A percentile compares a stretch with the other conserved stretches of the same genome.
These are phyloP conservation scores for Aspergillus campestris DNA, from an alignment of 495 filamentous ascomycete species.

Conservation along the genomic window DNA sequence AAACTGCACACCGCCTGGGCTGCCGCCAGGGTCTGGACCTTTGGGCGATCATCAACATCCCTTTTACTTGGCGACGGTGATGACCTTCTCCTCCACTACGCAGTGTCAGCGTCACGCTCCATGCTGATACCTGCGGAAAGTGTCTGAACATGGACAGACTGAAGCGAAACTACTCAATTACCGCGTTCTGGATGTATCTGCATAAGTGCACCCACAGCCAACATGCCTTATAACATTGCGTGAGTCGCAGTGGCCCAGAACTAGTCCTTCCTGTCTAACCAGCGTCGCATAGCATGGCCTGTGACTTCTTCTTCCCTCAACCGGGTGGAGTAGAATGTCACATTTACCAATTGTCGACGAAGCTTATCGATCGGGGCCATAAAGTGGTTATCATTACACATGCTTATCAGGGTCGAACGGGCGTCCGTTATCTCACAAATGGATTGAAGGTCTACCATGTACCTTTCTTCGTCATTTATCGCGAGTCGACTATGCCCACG, in stretches of 20 bases:
- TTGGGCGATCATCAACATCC: conserved; percentile 7
- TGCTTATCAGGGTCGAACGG: conserved; percentile 84
- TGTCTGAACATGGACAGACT: conserved; percentile 10
- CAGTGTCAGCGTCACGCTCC: background rate
- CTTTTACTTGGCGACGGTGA: background rate
- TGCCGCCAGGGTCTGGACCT: conserved; percentile 17
- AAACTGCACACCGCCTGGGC: conserved; percentile 9
- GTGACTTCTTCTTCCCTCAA: conserved; percentile 98
- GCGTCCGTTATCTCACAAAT: conserved; percentile 95
- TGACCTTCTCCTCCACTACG: background rate
- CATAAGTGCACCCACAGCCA: conserved; percentile 8
- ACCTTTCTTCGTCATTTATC: conserved; percentile 91
- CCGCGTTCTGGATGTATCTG: background rate
- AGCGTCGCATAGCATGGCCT: conserved; percentile 64
- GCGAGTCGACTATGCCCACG: conserved; percentile 89
- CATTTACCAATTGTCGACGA: conserved; percentile 95
- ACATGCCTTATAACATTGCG: conserved; percentile 69
- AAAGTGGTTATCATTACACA: conserved; percentile 98
- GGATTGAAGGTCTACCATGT: conserved; percentile 97
- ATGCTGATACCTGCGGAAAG: too few relatives aligned
- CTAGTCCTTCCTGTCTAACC: conserved; percentile 2
- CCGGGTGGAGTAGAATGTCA: conserved; percentile 95
- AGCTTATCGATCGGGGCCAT: conserved; percentile 93
- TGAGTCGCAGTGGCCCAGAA: conserved; percentile 26
- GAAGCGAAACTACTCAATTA: background rate